Evolutionary conservation across 169 alveolate species (phyloP).

Genomic region (Cyclospora cayetanensis): DNA sequence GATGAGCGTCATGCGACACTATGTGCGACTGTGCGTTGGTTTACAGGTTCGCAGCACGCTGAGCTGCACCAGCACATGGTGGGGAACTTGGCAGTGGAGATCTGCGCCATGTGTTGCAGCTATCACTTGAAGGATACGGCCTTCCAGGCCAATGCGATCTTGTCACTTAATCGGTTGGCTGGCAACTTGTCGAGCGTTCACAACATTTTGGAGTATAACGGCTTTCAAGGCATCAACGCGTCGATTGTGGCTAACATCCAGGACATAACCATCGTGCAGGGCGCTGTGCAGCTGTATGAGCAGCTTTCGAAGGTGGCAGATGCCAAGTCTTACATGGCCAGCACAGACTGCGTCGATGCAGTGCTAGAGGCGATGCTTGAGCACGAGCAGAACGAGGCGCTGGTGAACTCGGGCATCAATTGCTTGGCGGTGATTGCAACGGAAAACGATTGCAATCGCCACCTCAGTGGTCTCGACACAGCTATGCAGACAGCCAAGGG

Average conservation of each 20-base stretch:
- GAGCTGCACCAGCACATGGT: slow-evolving; percentile 88
- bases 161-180: slow-evolving; percentile 86
- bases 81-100: slow-evolving; percentile 88
- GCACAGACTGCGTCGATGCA: slow-evolving; percentile 85
- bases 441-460: slow-evolving; percentile 87
- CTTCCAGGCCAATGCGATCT: slow-evolving; percentile 85
- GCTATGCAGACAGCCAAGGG: slow-evolving; percentile 80
- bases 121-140: slow-evolving; percentile 86
- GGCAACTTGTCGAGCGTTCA: slow-evolving; percentile 83
- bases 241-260: slow-evolving; percentile 83
- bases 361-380: slow-evolving; percentile 89
- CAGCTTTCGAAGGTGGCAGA: slow-evolving; percentile 73
- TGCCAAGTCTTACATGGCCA: slow-evolving; percentile 84
- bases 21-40: slow-evolving; percentile 78
- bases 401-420: slow-evolving; percentile 86
- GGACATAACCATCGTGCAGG: slow-evolving; percentile 82
- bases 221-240: slow-evolving; percentile 88
- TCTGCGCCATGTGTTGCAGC: slow-evolving; percentile 90
- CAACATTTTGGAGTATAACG: slow-evolving; percentile 90
- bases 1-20: too few species aligned
- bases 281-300: slow-evolving; percentile 82
- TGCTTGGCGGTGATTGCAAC: slow-evolving; percentile 88
- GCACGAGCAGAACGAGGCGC: slow-evolving; percentile 86
- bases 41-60: slow-evolving; percentile 88
- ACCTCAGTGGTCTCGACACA: slow-evolving; percentile 81